Evolutionary conservation across 163 green algal genomes (phyloP), one percentile per base, ranked within the genome.

Genomic region (Coccomyxa subellipsoidea): DNA sequence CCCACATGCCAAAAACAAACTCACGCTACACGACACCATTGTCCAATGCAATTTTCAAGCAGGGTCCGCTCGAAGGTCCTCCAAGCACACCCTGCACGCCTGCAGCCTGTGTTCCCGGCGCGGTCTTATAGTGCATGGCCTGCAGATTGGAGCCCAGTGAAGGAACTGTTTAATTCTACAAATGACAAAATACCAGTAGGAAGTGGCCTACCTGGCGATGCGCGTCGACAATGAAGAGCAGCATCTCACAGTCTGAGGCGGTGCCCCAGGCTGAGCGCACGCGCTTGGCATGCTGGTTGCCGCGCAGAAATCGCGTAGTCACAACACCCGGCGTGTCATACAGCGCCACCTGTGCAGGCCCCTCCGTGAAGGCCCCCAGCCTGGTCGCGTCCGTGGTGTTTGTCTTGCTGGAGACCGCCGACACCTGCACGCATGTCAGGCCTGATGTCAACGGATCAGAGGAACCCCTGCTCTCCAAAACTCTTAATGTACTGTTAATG

Each of bases 331-430:
- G 92, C 2, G 90, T 93, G 85, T 95, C 92, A 38, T 90, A 90
- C n/a, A 95, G 80, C 18, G 90, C 80, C 8, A 93, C 82, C 83
- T 94, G 91, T 0, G 80, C 84, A 1, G 29, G 12, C 0, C 86
- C 88, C 35, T 87, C 69, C 1, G 89, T 95, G 76, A 90, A 90
- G 3, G 89, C 85, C 0, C 92, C 93, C 38, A 96, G 85, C 47
- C 83, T 87, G 5, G 88, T 71, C 10, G 38, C 69, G 27, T 81
- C 54, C 10, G 93, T 96, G 12, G 93, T 97, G 85, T 97, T 96
- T 59, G 93, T 96, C 83, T 95, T 94, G 27, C 77, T 47, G 4
- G 92, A 96, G 12, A 96, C 93, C 21, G 93, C 93, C 29, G 90
- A 90, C 18, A 96, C 86, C 88, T 91, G 88, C 35, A 54, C 8